Percentiles rank a stretch among this genome's conserved stretches.
phyloP scores from a whole-genome alignment of 2,329 filamentous ascomycete species.

The Sporothrix luriei region DNA sequence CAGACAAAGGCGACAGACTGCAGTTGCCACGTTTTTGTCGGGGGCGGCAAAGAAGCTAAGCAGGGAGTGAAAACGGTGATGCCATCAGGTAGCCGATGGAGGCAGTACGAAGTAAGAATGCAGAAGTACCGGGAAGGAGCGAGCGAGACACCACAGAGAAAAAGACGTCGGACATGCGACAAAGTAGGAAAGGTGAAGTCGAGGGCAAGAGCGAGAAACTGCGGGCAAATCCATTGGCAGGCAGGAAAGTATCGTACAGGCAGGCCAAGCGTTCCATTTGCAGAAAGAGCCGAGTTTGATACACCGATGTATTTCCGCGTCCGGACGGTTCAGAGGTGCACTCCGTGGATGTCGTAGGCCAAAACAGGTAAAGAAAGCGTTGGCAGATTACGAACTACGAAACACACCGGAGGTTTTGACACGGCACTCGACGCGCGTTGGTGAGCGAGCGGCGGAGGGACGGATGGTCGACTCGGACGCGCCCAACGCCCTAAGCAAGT shows the following conservation, averaged over 20 bases:
- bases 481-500: neutral
- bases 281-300: neutral
- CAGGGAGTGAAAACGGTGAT: constrained; percentile 21
- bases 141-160: neutral
- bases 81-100: neutral
- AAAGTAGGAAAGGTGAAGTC: neutral
- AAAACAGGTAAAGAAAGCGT: constrained; percentile 9
- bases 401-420: neutral
- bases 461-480: neutral
- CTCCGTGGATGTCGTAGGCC: neutral
- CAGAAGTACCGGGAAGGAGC: neutral
- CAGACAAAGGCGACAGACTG: constrained; percentile 16
- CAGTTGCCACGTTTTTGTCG: constrained; percentile 24
- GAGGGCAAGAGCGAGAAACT: neutral
- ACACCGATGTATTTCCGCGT: neutral
- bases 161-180: neutral
- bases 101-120: constrained; percentile 4
- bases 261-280: constrained; percentile 7
- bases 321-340: constrained; percentile 14
- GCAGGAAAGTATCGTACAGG: neutral
- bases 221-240: neutral
- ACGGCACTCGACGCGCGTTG: constrained; percentile 9
- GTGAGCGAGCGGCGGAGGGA: neutral
- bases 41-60: constrained; percentile 23
- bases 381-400: constrained; percentile 12